A percentile compares a stretch with the other conserved stretches of the same genome.
Evolutionary conservation across 23 red algal species (phyloP).

Genomic region (Agarophyton chilense): DNA sequence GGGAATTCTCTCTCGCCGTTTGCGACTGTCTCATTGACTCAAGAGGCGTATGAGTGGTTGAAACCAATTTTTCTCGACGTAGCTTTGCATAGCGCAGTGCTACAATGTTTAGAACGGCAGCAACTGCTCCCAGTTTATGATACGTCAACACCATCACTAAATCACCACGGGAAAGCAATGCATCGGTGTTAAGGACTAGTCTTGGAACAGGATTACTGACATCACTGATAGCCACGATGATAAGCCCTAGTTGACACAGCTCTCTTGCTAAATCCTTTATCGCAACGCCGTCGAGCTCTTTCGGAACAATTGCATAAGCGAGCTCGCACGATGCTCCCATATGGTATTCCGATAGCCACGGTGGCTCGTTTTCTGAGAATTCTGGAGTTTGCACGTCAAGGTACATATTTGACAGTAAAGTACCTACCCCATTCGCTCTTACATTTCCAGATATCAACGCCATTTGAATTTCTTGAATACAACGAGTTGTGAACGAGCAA

Average conservation of each 20-base stretch:
- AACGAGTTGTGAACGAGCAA: slow-evolving; percentile 61
- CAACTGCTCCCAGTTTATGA: slow-evolving; percentile 22
- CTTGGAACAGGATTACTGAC: background rate
- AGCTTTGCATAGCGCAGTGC: slow-evolving; percentile 12
- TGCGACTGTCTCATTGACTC: background rate
- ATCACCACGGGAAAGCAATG: slow-evolving; percentile 27
- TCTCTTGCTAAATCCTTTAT: slow-evolving; percentile 41
- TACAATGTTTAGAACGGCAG: slow-evolving; percentile 15
- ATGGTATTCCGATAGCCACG: slow-evolving; percentile 71
- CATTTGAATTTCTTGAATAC: slow-evolving; percentile 75
- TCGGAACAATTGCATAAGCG: slow-evolving; percentile 55
- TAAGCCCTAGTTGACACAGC: slow-evolving; percentile 46
- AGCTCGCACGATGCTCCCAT: slow-evolving; percentile 59
- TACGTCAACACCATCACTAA: slow-evolving; percentile 66
- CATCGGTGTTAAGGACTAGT: slow-evolving; percentile 19
- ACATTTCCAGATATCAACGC: slow-evolving; percentile 73
- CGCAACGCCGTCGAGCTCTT: slow-evolving; percentile 44
- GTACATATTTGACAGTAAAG: slow-evolving; percentile 72
- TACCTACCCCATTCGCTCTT: slow-evolving; percentile 55
- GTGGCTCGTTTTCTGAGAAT: slow-evolving; percentile 21
- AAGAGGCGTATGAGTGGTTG: background rate
- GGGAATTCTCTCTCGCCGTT: background rate
- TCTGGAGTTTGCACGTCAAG: slow-evolving; percentile 57
- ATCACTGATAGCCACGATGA: slow-evolving; percentile 32
- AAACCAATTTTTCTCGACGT: background rate